Evolutionary conservation across 176 grass and related monocot genomes (phyloP), one percentile per base, ranked within the genome.

Genomic region (Secale cereale): DNA sequence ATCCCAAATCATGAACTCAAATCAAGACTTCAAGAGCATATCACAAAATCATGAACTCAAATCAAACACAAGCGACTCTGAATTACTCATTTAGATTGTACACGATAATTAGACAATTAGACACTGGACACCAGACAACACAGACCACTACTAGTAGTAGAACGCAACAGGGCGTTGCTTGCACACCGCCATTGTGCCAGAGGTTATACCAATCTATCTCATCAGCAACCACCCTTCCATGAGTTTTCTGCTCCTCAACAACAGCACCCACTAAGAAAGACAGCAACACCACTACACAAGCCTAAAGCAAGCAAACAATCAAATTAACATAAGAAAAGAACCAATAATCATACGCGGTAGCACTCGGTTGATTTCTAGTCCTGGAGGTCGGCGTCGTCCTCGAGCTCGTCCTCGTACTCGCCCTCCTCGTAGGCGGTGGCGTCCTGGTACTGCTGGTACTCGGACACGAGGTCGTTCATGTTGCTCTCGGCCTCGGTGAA

Each of bases 401-500:
- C 48, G 37, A 40, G 37, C 16, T 52, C 48, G 48, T 52, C 48
- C 48, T 52, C 48, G 48, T 52, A 52, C 48, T 52, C 48, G 16
- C 16, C 70, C 19, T 92, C 87, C 43, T 89, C 90, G 35, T 92
- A 87, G 6, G 83, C 87, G 1, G 90, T 91, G 0, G 86, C 90
- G 22, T 91, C 89, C 81, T 91, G 89, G 70, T 91, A 91, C 71
- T 91, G 89, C 81, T 91, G 89, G 85, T 91, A 91, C 85, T 91
- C 89, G 0, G 89, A 81, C 6, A 87, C 89, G 30, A 91, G 85
- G 77, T 91, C 89, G 17, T 91, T 91, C 89, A 94, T 94, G 85
- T 94, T 94, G 84, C 92, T 94, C 87, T 94, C 92, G 0, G 93
- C 93, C 82, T 94, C 90, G 1, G 87, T 94, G 80, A 94, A 94